phyloP scores from a whole-genome alignment of 257 asterid species.

The Capsicum rhomboideum region DNA sequence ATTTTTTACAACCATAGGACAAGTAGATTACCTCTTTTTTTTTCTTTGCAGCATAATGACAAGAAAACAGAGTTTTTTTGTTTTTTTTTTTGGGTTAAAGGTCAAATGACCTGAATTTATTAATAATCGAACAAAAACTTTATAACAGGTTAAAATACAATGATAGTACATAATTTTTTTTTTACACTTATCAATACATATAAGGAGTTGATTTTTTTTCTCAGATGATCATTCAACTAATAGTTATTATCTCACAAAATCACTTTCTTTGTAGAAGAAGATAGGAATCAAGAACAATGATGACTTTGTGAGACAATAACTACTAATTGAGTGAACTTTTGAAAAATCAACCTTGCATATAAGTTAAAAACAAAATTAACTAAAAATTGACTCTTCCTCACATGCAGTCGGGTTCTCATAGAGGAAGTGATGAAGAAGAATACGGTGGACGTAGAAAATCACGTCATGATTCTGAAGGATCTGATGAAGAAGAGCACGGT shows the following conservation, averaged over 20 bases:
- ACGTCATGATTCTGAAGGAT: background rate
- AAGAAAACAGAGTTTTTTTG: too few species aligned
- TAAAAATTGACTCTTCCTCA: constrained; percentile 2
- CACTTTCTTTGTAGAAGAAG: background rate
- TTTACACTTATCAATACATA: background rate
- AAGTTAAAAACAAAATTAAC: too few species aligned
- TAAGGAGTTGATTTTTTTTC: background rate
- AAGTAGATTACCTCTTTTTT: too few species aligned
- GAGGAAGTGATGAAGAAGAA: background rate
- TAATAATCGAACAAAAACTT: too few species aligned
- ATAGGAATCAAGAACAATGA: background rate
- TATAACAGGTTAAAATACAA: background rate
- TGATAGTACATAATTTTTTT: background rate
- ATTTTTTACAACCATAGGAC: too few species aligned
- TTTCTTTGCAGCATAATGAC: too few species aligned
- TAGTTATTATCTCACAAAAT: background rate
- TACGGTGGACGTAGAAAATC: background rate
- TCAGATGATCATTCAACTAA: background rate
- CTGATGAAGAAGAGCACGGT: background rate
- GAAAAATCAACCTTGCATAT: too few species aligned
- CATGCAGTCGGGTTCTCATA: background rate
- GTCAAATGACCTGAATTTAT: too few species aligned
- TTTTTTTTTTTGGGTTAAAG: too few species aligned
- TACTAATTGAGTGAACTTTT: background rate
- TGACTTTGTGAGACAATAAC: too few species aligned